These are phyloP conservation scores for Balansia obtecta DNA, from an alignment of 2,329 filamentous ascomycete species.

Conservation along the genomic window DNA sequence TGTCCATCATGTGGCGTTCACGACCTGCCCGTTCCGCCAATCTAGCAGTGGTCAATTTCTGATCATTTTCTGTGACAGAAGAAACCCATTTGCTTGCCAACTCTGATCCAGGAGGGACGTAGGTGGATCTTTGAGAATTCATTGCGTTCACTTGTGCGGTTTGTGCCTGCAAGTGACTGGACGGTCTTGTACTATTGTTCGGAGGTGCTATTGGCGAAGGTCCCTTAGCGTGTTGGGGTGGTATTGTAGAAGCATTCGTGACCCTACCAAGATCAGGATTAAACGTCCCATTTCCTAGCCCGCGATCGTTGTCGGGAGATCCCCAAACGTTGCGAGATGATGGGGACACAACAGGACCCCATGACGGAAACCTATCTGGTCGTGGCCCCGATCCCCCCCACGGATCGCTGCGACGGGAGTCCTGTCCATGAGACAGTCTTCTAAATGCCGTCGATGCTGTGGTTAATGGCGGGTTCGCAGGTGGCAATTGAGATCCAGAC, in stretches of 20 bases:
- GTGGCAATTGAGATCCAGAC: constrained; percentile 5
- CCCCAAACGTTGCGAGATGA: constrained; percentile 58
- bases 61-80: constrained; percentile 34
- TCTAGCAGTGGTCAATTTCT: constrained; percentile 27
- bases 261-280: constrained; percentile 45
- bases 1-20: constrained; percentile 31
- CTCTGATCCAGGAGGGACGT: constrained; percentile 17
- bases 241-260: constrained; percentile 23
- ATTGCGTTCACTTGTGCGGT: constrained; percentile 13
- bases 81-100: constrained; percentile 30
- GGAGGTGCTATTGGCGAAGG: constrained; percentile 35
- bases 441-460: constrained; percentile 11
- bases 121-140: constrained; percentile 19
- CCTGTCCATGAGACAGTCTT: constrained; percentile 21
- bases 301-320: constrained; percentile 56
- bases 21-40: constrained; percentile 27
- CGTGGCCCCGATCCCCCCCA: constrained; percentile 28
- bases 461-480: constrained; percentile 9
- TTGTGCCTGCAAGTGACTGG: constrained; percentile 13
- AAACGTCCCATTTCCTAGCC: constrained; percentile 69
- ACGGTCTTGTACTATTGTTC: constrained; percentile 5
- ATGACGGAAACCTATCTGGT: constrained; percentile 37
- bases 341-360: constrained; percentile 33
- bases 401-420: constrained; percentile 19
- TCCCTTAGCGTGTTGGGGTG: constrained; percentile 22